Evolutionary conservation across 345 rosid genomes (phyloP).

Genomic region (Citrus cavaleriei): DNA sequence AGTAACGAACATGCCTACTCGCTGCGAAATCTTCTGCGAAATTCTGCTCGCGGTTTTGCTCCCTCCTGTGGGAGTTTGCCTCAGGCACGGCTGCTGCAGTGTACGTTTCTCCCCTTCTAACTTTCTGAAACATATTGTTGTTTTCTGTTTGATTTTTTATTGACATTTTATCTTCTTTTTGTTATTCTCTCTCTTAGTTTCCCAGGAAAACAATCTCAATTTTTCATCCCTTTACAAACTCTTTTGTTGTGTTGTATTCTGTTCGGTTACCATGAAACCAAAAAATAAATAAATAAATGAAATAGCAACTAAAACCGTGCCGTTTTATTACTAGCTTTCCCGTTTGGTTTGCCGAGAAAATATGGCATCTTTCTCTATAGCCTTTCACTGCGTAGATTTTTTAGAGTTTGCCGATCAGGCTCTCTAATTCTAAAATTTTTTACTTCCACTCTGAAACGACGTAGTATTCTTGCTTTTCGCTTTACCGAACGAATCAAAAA

Average conservation of each 20-base stretch:
- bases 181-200: background rate
- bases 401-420: too few species aligned
- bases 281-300: too few species aligned
- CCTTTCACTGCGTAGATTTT: too few species aligned
- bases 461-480: background rate
- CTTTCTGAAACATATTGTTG: background rate
- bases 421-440: background rate
- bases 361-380: too few species aligned
- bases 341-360: background rate
- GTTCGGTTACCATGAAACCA: background rate
- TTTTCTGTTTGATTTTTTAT: background rate
- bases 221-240: too few species aligned
- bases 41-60: slow-evolving; percentile 39
- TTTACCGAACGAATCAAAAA: background rate
- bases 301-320: too few species aligned
- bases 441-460: background rate
- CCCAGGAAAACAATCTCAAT: too few species aligned
- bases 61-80: slow-evolving; percentile 46
- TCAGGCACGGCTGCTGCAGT: slow-evolving; percentile 46
- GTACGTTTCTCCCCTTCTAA: slow-evolving; percentile 13
- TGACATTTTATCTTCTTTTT: background rate
- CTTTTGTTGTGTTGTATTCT: background rate
- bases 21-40: slow-evolving; percentile 42
- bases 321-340: background rate
- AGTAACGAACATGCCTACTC: slow-evolving; percentile 27